These are phyloP conservation scores for Setaria italica DNA, from an alignment of 202 grass and related monocot species.

Conservation along the genomic window DNA sequence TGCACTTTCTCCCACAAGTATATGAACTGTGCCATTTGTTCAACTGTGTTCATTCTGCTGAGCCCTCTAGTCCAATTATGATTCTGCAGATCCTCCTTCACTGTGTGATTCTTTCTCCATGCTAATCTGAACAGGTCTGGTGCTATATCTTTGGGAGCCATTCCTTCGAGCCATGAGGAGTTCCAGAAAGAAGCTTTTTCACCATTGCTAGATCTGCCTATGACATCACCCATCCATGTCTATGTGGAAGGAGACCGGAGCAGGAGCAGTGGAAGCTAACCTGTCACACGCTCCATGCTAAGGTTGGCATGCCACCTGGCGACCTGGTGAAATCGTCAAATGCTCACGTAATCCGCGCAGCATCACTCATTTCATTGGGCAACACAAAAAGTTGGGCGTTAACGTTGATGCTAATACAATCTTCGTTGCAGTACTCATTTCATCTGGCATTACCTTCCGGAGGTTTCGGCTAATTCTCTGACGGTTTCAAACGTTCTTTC, in stretches of 20 bases:
- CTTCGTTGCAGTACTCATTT: background rate
- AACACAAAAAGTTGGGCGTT: too few relatives aligned
- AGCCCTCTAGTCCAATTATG: too few relatives aligned
- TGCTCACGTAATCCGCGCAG: background rate
- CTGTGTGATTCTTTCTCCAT: too few relatives aligned
- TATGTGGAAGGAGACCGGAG: background rate
- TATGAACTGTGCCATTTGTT: too few relatives aligned
- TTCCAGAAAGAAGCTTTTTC: too few relatives aligned
- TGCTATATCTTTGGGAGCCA: too few relatives aligned
- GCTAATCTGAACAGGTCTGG: too few relatives aligned
- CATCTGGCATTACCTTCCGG: background rate
- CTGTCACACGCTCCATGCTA: constrained; percentile 1
- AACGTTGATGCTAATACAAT: background rate
- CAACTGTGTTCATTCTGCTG: too few relatives aligned
- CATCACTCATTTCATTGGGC: background rate
- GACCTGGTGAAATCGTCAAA: background rate
- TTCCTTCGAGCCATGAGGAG: too few relatives aligned
- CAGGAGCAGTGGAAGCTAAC: constrained; percentile 6
- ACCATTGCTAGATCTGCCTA: background rate
- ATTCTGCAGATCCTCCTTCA: too few relatives aligned
- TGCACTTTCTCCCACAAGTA: too few relatives aligned
- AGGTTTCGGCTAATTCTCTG: background rate
- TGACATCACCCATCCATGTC: background rate
- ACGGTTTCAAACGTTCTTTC: background rate
- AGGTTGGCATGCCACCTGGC: background rate